Base-by-base conservation (phyloP, 805 yeast genomes). In the Naumovozyma dairenensis region DNA sequence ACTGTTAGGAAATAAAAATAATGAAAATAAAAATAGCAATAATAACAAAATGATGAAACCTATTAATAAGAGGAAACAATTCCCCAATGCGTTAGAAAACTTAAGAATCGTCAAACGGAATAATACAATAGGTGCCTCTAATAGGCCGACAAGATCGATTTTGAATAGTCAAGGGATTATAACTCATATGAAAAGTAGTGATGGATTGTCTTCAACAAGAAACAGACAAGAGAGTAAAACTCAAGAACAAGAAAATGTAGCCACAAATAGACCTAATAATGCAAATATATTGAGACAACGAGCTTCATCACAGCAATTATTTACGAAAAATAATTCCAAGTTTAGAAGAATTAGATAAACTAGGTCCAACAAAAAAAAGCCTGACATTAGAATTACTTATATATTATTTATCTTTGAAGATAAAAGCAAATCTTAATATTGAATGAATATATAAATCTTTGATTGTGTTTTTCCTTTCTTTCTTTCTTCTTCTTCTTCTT, bases 1-100 rank as follows among this genome's bases (percentile, higher is more conserved):
- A 10, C 15, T 29, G 6, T 28, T 29, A 12, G 25, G 13, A 6
- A 27, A 17, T 8, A 12, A 16, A n/a, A 28, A 14, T 13, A 29
- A 9, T 4, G 18, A 16, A 4, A 16, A 25, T 21, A 25, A 25
- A 8, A 19, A 17, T 13, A 25, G 18, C 13, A 25, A 15, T 29
- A 7, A 34, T 2, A 29, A 36, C 16, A 45, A 44, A 24, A 22
- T 41, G 18, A 45, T 41, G 36, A 40, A 37, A 20, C 39, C 28
- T 4, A 21, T 20, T 2, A 22, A 28, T 15, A 37, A 30, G 22
- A n/a, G n/a, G n/a, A 32, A 35, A 13, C 38, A 39, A 19, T 43
- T 50, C 16, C 57, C 58, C 6, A 35, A 36, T 4, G 47, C 55
- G 3, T 40, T 51, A 16, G 50, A 50, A 15, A 48, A 44, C 28